Base-by-base conservation (phyloP, 495 filamentous ascomycete species). In the Diplogelasinospora grovesii region DNA sequence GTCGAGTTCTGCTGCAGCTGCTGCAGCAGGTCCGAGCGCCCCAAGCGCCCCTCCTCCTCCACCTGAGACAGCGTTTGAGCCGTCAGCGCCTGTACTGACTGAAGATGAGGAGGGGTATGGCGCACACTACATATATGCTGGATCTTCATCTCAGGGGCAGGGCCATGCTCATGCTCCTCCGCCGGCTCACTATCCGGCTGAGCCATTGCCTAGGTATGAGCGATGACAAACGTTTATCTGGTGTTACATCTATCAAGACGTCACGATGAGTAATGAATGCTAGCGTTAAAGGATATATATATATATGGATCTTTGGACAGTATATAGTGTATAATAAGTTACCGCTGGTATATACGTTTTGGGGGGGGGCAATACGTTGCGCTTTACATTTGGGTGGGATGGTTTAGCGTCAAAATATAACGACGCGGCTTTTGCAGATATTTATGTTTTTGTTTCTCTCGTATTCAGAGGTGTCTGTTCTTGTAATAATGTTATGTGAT, bases 51-150 rank as follows among this genome's bases (percentile, higher is more conserved):
- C 50, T 1, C 33, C 55, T 11, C 25, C 20, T 16, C 25, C 46
- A 5, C 19, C 40, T 9, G 27, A 19, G 11, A 49, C 31, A 15
- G 33, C 47, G 16, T 58, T 52, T 31, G 67, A 64, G 36, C 79
- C 84, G 3, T 82, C 74, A 14, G 85, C 85, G 6, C 86, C 86
- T 1, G 63, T 76, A 14, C 63, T 88, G 24, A 58, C 69, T 44
- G 81, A 85, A 8, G 79, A 81, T 14, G 73, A 80, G 22, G 77
- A 78, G 22, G 70, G 75, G 14, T 69, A 75, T 41, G 64, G 53
- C 10, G 24, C 27, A 19, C 45, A 51, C 46, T 65, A 60, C 40
- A 27, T 54, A 11, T 66, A 66, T 26, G 50, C 53, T 16, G 37
- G 39, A 7, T 31, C 43, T n/a, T 39, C 39, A n/a, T 27, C 36